phyloP scores from a whole-genome alignment of 2,329 filamentous ascomycete species.

The Diaporthe amygdali region DNA sequence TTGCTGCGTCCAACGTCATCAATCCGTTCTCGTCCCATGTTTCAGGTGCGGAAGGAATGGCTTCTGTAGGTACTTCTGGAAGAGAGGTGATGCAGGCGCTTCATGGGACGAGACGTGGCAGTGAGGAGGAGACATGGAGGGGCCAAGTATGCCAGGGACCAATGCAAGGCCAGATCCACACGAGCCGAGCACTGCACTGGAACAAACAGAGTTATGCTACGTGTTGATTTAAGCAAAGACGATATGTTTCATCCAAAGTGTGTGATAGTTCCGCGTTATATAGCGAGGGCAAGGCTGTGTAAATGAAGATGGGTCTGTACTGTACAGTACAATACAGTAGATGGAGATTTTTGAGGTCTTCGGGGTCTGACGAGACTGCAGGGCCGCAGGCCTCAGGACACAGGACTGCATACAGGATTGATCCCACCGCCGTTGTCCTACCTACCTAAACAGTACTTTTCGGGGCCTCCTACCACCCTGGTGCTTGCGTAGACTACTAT shows the following conservation, averaged over 20 bases:
- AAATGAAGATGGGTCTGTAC: neutral
- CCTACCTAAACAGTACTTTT: too few relatives aligned
- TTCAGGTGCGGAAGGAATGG: neutral
- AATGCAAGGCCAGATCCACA: neutral
- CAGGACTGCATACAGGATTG: too few relatives aligned
- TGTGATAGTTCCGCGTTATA: neutral
- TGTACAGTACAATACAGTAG: neutral
- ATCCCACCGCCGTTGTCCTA: neutral
- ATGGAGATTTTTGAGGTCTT: neutral
- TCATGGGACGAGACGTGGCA: neutral
- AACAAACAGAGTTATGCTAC: neutral
- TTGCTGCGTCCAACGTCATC: conserved; percentile 2
- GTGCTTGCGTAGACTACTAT: neutral
- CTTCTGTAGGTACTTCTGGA: neutral
- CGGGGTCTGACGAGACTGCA: neutral
- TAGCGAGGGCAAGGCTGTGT: neutral
- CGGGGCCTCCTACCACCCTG: neutral
- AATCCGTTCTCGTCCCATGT: conserved; percentile 10
- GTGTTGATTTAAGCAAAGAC: neutral
- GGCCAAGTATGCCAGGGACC: neutral
- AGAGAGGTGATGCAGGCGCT: neutral
- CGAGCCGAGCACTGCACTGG: neutral
- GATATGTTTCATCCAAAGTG: conserved; percentile 6
- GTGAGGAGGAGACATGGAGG: neutral
- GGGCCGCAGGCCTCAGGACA: too few relatives aligned